Evolutionary conservation across 75 land plant genomes (phyloP).

Genomic region (Picea glauca): DNA sequence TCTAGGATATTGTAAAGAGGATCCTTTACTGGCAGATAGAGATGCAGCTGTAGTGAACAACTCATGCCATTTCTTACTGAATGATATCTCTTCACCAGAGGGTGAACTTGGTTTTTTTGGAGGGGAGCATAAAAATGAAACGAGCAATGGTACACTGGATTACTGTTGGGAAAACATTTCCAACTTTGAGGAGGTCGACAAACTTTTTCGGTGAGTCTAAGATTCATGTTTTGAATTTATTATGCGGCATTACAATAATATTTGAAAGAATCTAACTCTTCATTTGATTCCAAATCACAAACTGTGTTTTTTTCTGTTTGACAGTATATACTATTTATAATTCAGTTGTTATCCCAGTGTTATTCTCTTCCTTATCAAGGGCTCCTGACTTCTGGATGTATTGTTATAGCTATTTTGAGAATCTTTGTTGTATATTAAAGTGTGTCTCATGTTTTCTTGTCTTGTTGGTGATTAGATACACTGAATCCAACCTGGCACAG

Average conservation of each 20-base stretch:
- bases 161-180: constrained; percentile 15
- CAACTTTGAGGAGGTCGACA: constrained; percentile 18
- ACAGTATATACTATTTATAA: too few species aligned
- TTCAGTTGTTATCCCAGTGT: too few species aligned
- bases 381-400: background rate
- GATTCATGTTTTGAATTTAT: background rate
- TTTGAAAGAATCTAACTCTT: background rate
- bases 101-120: constrained; percentile 12
- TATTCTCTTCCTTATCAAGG: background rate
- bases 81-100: constrained; percentile 13
- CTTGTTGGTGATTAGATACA: background rate
- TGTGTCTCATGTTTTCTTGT: background rate
- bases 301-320: too few species aligned
- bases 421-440: background rate
- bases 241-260: background rate
- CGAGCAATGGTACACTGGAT: constrained; percentile 13
- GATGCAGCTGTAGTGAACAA: constrained; percentile 6
- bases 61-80: constrained; percentile 15
- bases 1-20: constrained; percentile 10
- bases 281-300: too few species aligned
- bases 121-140: constrained; percentile 14
- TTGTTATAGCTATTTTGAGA: too few species aligned
- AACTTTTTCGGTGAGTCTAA: constrained; percentile 15
- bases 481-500: background rate
- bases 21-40: background rate